phyloP scores from a whole-genome alignment of 192 early-diverging fungal species.

The Mortierella alpina region DNA sequence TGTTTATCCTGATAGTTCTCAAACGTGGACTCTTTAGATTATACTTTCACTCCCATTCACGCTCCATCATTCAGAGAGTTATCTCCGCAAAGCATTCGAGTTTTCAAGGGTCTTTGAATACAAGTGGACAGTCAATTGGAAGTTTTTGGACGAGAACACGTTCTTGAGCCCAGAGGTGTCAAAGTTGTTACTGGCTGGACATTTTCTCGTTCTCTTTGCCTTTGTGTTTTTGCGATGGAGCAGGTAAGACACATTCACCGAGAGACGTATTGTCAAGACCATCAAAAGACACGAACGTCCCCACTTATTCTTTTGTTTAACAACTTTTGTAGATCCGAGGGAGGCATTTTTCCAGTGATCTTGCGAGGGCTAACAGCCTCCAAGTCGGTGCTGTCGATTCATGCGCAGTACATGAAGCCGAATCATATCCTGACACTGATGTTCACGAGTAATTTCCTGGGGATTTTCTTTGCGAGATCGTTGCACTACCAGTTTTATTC shows the following conservation, averaged over 20 bases:
- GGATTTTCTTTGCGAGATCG: conserved; percentile 87
- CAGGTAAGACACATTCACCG: conserved; percentile 25
- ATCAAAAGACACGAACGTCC: too few relatives aligned
- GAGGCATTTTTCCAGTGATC: conserved; percentile 46
- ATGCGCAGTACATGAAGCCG: conserved; percentile 28
- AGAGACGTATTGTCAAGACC: too few relatives aligned
- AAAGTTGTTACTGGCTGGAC: conserved; percentile 64
- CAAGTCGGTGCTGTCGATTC: conserved; percentile 13
- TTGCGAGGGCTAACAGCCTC: conserved; percentile 29
- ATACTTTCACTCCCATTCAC: conserved; percentile 55
- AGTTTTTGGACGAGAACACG: conserved; percentile 74
- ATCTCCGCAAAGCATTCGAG: conserved; percentile 87
- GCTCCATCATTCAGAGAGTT: conserved; percentile 63
- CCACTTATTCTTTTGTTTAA: not conserved
- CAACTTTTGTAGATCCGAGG: conserved; percentile 28
- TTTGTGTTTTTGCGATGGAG: conserved; percentile 73
- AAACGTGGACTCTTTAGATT: conserved; percentile 13
- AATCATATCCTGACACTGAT: conserved; percentile 67
- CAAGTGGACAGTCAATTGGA: conserved; percentile 98
- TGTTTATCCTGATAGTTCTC: not conserved
- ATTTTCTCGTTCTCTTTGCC: conserved; percentile 68
- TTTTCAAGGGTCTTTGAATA: conserved; percentile 87
- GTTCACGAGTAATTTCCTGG: conserved; percentile 91
- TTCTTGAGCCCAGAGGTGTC: conserved; percentile 77
- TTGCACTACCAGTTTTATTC: conserved; percentile 98